Conservation (phyloP, 805 yeast species). For the Debaryomyces tyrocola region DNA sequence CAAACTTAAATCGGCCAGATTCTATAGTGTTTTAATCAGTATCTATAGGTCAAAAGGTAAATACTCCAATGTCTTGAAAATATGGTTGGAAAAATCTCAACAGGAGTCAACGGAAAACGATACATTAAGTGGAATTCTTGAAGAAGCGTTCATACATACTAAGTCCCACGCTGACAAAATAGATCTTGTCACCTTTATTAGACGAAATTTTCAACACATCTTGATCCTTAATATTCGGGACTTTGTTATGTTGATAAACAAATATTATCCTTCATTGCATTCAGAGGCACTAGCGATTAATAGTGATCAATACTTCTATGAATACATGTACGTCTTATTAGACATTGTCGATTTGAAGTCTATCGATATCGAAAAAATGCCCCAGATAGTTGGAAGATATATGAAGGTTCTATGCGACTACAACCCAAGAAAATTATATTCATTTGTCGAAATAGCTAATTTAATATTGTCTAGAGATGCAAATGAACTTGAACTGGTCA, state of each 20-base stretch:
- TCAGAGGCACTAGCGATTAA: constrained; percentile 28
- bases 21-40: constrained; percentile 56
- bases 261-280: constrained; percentile 41
- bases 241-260: constrained; percentile 37
- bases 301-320: constrained; percentile 9
- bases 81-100: constrained; percentile 43
- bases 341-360: neutral
- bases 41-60: constrained; percentile 55
- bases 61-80: constrained; percentile 52
- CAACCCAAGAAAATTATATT: constrained; percentile 8
- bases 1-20: constrained; percentile 54
- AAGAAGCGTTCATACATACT: constrained; percentile 4
- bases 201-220: constrained; percentile 23
- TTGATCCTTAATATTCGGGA: constrained; percentile 27
- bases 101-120: constrained; percentile 10
- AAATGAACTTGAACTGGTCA: constrained; percentile 3
- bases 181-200: constrained; percentile 21
- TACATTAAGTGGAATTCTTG: constrained; percentile 16
- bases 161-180: constrained; percentile 14
- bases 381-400: constrained; percentile 17
- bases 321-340: neutral
- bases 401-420: constrained; percentile 22
- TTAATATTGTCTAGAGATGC: constrained; percentile 4
- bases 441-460: constrained; percentile 13
- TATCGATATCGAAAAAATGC: neutral